Evolutionary conservation across 225 moss, liverwort and hornwort species (phyloP).

Genomic region (Polytrichum commune): DNA sequence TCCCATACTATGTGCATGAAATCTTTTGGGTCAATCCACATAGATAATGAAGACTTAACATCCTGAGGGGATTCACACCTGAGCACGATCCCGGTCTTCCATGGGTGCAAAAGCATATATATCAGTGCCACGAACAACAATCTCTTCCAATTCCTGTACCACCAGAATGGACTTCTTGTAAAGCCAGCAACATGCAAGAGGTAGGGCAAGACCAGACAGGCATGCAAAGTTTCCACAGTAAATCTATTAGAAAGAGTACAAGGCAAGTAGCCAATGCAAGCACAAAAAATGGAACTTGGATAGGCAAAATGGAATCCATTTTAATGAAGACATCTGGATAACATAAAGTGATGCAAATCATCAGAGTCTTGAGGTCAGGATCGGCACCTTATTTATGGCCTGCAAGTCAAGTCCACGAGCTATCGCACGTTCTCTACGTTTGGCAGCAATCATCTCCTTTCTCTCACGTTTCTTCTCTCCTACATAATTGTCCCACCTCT

Average conservation of each 20-base stretch:
- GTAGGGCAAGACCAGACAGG: background rate
- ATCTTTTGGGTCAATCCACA: no score
- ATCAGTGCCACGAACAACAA: conserved; percentile 70
- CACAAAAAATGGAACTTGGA: background rate
- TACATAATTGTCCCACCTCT: conserved; percentile 14
- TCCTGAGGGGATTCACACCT: conserved; percentile 35
- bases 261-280: background rate
- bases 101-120: conserved; percentile 89
- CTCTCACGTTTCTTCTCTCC: conserved; percentile 78
- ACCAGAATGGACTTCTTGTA: conserved; percentile 12
- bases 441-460: conserved; percentile 70
- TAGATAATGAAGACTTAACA: background rate
- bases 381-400: conserved; percentile 66
- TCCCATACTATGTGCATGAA: no score
- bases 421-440: conserved; percentile 72
- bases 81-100: conserved; percentile 72
- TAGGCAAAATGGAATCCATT: no score
- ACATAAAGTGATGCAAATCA: conserved; percentile 10
- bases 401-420: conserved; percentile 68
- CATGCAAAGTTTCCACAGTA: background rate
- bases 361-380: conserved; percentile 27
- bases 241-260: background rate
- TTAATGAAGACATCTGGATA: background rate
- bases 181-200: conserved; percentile 15
- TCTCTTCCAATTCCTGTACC: conserved; percentile 66